Conservation (phyloP, 495 filamentous ascomycete genomes). For the Penicillium cosmopolitanum region DNA sequence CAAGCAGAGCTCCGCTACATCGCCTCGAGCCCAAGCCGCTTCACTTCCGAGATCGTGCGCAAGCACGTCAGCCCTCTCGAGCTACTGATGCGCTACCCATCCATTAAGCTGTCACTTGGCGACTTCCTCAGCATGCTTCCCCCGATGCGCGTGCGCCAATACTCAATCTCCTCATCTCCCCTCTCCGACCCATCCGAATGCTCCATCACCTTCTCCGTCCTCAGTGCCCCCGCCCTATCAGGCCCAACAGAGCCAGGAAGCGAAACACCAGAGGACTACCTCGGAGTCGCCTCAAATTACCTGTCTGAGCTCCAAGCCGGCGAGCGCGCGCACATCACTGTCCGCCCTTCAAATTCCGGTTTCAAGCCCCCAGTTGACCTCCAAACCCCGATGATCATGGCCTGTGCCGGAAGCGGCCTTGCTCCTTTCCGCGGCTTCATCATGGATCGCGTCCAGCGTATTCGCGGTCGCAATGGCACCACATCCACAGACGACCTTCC, state of each 20-base stretch:
- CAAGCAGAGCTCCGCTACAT: conserved; percentile 37
- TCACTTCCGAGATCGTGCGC: conserved; percentile 53
- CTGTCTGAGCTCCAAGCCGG: conserved; percentile 59
- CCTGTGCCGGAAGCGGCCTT: conserved; percentile 60
- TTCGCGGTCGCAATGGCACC: conserved; percentile 48
- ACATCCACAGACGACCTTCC: conserved; percentile 14
- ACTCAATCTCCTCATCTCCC: conserved; percentile 80
- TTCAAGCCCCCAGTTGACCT: conserved; percentile 70
- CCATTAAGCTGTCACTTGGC: conserved; percentile 59
- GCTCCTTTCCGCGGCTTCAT: conserved; percentile 74
- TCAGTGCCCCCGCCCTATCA: conserved; percentile 59
- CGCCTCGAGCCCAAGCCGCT: conserved; percentile 42
- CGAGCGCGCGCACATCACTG: conserved; percentile 63
- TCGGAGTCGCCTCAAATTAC: conserved; percentile 64
- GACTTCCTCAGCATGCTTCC: conserved; percentile 70
- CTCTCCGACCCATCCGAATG: conserved; percentile 58
- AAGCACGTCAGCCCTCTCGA: conserved; percentile 68
- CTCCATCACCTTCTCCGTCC: conserved; percentile 68
- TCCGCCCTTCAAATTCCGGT: conserved; percentile 57
- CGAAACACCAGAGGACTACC: conserved; percentile 39
- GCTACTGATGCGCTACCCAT: conserved; percentile 61
- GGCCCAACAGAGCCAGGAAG: conserved; percentile 32
- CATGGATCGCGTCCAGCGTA: conserved; percentile 64
- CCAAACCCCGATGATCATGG: conserved; percentile 67
- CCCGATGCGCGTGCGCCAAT: conserved; percentile 75